phyloP scores from a whole-genome alignment of 2,329 filamentous ascomycete species.

The Dothideomycetes sp. region DNA sequence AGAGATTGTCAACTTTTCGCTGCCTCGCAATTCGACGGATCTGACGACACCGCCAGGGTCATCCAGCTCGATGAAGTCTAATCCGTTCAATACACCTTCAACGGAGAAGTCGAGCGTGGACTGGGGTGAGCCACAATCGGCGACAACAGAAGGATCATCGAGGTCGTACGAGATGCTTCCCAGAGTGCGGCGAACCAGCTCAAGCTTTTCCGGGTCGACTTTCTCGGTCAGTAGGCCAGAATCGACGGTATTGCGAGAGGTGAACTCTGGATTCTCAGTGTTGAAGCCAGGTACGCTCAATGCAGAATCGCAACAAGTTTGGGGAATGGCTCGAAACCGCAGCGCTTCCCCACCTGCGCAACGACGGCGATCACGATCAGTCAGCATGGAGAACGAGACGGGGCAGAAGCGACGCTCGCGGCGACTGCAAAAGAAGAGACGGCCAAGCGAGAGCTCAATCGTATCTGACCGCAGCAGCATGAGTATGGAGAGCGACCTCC shows the following conservation, averaged over 20 bases:
- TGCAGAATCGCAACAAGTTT: conserved; percentile 12
- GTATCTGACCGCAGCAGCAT: not conserved
- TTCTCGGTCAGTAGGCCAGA: conserved; percentile 7
- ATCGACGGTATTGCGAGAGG: conserved; percentile 8
- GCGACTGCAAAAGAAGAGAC: conserved; percentile 22
- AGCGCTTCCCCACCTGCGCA: conserved; percentile 7
- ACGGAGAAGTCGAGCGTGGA: conserved; percentile 3
- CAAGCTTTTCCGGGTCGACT: conserved; percentile 5
- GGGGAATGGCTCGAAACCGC: not conserved
- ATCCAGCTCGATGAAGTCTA: conserved; percentile 2
- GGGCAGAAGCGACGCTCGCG: conserved; percentile 4
- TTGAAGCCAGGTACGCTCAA: conserved; percentile 21
- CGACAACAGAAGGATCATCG: not conserved
- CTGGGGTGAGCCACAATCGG: not conserved
- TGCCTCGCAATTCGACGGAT: conserved; percentile 1
- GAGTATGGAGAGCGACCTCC: not conserved
- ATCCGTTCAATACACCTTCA: conserved; percentile 5
- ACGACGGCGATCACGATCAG: not conserved
- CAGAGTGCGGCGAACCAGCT: not conserved
- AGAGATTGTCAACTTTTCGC: conserved; percentile 4
- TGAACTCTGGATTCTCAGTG: conserved; percentile 23
- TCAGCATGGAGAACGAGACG: not conserved
- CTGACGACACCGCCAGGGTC: conserved; percentile 2
- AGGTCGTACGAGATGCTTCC: not conserved
- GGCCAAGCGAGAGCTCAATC: conserved; percentile 14